These are phyloP conservation scores for Eragrostis curvula DNA, from an alignment of 176 grass and related monocot genomes.

Conservation along the genomic window DNA sequence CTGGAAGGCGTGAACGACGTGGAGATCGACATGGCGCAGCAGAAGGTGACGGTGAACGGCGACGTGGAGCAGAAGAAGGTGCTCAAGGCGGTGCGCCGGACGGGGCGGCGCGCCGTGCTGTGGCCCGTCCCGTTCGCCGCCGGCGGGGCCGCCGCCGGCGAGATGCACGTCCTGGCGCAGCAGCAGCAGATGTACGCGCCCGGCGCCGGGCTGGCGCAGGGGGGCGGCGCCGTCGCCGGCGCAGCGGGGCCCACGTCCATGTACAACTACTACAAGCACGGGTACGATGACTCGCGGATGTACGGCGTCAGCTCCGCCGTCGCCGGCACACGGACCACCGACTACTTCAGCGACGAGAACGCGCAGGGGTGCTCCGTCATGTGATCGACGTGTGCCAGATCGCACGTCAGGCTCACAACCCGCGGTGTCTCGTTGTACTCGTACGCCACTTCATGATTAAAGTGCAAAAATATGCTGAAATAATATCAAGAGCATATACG, in stretches of 20 bases:
- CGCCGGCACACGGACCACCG: constrained; percentile 54
- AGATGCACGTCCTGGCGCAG: constrained; percentile 35
- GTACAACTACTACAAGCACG: constrained; percentile 94
- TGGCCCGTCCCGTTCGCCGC: constrained; percentile 67
- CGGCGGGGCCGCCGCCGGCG: constrained; percentile 16
- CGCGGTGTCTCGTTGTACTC: too few relatives aligned
- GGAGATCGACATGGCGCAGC: constrained; percentile 86
- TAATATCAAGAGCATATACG: background rate
- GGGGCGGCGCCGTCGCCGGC: background rate
- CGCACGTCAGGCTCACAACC: too few relatives aligned
- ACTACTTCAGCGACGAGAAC: constrained; percentile 91
- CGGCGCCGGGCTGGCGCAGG: constrained; percentile 30
- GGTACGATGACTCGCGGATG: constrained; percentile 73
- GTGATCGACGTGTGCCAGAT: too few relatives aligned
- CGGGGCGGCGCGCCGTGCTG: constrained; percentile 80
- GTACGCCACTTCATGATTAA: too few relatives aligned
- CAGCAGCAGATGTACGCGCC: constrained; percentile 54
- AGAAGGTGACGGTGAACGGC: constrained; percentile 91
- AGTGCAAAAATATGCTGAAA: background rate
- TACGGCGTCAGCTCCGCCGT: constrained; percentile 59
- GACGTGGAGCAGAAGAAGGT: constrained; percentile 89
- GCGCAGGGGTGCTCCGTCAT: constrained; percentile 71
- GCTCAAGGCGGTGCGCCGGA: constrained; percentile 76
- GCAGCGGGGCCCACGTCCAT: constrained; percentile 53
- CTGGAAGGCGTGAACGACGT: constrained; percentile 70